A percentile compares a stretch with the other conserved stretches of the same genome.
These are phyloP conservation scores for Metarhizium brunneum DNA, from an alignment of 2,329 filamentous ascomycete genomes.

Conservation along the genomic window DNA sequence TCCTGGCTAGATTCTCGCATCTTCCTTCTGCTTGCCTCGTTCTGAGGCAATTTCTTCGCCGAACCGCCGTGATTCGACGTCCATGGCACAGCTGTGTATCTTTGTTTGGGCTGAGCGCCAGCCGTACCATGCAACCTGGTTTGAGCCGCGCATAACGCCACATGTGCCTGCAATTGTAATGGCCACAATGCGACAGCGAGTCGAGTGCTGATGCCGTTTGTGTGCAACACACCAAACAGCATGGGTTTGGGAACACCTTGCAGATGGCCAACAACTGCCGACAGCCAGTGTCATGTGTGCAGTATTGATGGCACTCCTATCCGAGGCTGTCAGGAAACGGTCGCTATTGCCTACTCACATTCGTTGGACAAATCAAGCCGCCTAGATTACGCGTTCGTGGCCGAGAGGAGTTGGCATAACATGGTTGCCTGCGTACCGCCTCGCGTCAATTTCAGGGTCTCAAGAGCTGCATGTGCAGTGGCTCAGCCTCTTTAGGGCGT, in stretches of 20 bases:
- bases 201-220: neutral
- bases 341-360: too few relatives aligned
- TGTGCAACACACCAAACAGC: neutral
- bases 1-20: neutral
- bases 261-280: neutral
- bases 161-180: neutral
- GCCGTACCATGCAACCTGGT: neutral
- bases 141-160: neutral
- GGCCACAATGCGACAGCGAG: too few relatives aligned
- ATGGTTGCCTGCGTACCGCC: too few relatives aligned
- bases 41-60: neutral
- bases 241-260: neutral
- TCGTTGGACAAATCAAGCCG: too few relatives aligned
- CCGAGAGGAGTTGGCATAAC: neutral
- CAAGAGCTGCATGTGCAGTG: neutral
- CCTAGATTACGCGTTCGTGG: neutral
- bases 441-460: neutral
- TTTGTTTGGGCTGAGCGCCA: neutral
- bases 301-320: neutral
- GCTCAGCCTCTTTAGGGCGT: neutral
- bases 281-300: neutral
- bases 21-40: neutral
- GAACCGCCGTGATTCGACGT: neutral
- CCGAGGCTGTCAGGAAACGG: neutral
- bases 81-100: neutral